Conservation (phyloP, 1,284 basidiomycete genomes). For the Pseudozyma sp. region DNA sequence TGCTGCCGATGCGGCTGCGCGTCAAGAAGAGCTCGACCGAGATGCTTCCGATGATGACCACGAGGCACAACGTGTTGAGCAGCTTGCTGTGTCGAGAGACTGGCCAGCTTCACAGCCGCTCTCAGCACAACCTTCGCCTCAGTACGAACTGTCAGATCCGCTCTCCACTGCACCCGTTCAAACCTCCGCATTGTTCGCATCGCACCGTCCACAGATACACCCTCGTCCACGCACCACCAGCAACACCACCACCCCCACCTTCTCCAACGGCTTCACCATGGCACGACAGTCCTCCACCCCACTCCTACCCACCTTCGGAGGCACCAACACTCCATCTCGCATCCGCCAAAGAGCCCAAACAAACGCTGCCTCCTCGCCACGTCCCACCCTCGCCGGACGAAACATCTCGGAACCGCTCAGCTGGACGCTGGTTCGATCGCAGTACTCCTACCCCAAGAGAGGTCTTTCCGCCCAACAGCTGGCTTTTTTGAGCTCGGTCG, state of each 20-base stretch:
- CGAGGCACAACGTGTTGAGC: background rate
- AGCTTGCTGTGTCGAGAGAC: background rate
- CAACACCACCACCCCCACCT: slow-evolving; percentile 9
- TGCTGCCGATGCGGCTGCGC: background rate
- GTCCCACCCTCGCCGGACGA: slow-evolving; percentile 9
- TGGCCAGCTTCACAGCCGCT: slow-evolving; percentile 1
- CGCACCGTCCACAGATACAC: background rate
- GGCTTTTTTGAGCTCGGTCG: slow-evolving; percentile 47
- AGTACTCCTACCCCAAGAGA: slow-evolving; percentile 41
- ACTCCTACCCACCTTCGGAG: slow-evolving; percentile 10
- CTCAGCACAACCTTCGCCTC: slow-evolving; percentile 23
- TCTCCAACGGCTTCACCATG: slow-evolving; percentile 28
- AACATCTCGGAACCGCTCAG: slow-evolving; percentile 46
- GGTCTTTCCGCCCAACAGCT: slow-evolving; percentile 41
- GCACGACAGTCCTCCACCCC: slow-evolving; percentile 27
- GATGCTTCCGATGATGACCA: slow-evolving; percentile 7
- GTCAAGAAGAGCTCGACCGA: background rate
- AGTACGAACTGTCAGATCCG: slow-evolving; percentile 22
- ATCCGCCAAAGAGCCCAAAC: slow-evolving; percentile 16
- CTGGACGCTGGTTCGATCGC: slow-evolving; percentile 40
- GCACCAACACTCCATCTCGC: background rate
- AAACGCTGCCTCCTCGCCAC: background rate
- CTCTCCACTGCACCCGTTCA: background rate
- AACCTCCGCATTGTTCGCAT: background rate
- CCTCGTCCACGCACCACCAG: slow-evolving; percentile 10